Evolutionary conservation across 2,329 filamentous ascomycete species (phyloP).

Genomic region (Iodosphaeria phyllophila): DNA sequence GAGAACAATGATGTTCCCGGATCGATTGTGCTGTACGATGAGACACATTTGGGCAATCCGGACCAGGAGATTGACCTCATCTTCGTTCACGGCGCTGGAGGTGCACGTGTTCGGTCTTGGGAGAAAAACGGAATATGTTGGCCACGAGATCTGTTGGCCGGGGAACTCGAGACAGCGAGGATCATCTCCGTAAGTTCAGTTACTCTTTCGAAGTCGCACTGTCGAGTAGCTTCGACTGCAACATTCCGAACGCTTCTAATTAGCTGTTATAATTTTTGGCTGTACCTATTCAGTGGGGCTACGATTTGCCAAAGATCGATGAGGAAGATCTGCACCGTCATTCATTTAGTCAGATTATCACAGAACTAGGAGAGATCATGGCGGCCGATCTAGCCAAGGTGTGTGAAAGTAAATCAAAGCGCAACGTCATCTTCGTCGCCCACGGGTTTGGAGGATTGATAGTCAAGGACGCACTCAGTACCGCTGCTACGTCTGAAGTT

Average conservation of each 20-base stretch:
- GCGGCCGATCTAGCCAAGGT: slow-evolving; percentile 2
- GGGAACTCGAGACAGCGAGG: slow-evolving; percentile 2
- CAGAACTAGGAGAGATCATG: slow-evolving; percentile 1
- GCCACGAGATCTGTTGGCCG: slow-evolving; percentile 3
- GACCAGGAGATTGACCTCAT: slow-evolving; percentile 4
- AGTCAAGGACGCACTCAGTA: slow-evolving; percentile 3
- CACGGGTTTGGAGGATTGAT: slow-evolving; percentile 4
- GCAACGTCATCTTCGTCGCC: slow-evolving; percentile 3
- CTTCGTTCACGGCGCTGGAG: slow-evolving; percentile 3
- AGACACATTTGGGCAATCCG: no score
- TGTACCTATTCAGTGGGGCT: slow-evolving; percentile 1
- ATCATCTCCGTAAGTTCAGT: slow-evolving; percentile 1
- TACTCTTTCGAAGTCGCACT: background rate
- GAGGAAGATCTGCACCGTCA: background rate
- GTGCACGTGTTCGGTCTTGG: slow-evolving; percentile 3
- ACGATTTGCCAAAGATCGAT: background rate
- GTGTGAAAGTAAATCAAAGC: background rate
- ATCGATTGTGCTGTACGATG: no score
- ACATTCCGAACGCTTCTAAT: background rate
- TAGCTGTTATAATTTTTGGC: background rate
- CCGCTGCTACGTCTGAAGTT: slow-evolving; percentile 3
- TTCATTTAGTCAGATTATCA: slow-evolving; percentile 1
- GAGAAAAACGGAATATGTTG: slow-evolving; percentile 3
- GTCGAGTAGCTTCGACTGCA: background rate
- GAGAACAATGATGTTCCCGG: no score